These are phyloP conservation scores for Ricinus communis DNA, from an alignment of 345 rosid species.

Conservation along the genomic window DNA sequence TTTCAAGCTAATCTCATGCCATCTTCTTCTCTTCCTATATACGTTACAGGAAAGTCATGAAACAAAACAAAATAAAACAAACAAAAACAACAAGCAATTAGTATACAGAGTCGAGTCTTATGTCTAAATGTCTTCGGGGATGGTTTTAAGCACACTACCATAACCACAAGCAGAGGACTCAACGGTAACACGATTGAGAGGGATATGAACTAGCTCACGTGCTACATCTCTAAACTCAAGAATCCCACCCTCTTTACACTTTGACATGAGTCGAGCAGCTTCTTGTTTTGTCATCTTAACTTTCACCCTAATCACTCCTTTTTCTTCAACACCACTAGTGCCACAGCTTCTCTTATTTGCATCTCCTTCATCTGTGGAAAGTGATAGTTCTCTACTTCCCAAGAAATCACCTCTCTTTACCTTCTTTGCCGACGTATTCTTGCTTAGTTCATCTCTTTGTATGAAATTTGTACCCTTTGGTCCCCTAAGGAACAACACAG, in stretches of 20 bases:
- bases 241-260: conserved; percentile 50
- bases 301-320: conserved; percentile 46
- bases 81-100: too few species aligned
- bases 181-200: conserved; percentile 42
- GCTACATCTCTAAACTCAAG: conserved; percentile 53
- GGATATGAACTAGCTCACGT: conserved; percentile 41
- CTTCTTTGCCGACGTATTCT: conserved; percentile 26
- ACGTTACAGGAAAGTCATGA: too few species aligned
- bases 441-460: conserved; percentile 32
- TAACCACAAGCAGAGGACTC: conserved; percentile 4
- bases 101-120: background rate
- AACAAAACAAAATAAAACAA: too few species aligned
- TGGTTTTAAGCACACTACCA: conserved; percentile 14
- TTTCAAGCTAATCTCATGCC: too few species aligned
- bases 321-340: conserved; percentile 6
- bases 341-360: background rate
- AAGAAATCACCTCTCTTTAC: conserved; percentile 6
- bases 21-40: too few species aligned
- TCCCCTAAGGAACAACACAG: background rate
- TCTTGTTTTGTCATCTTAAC: conserved; percentile 63
- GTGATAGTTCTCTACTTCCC: too few species aligned
- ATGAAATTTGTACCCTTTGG: conserved; percentile 16
- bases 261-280: conserved; percentile 48
- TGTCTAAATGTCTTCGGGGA: conserved; percentile 37
- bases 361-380: too few species aligned